Base-by-base conservation (phyloP, 1,284 basidiomycete genomes). In the Abortiporus biennis region DNA sequence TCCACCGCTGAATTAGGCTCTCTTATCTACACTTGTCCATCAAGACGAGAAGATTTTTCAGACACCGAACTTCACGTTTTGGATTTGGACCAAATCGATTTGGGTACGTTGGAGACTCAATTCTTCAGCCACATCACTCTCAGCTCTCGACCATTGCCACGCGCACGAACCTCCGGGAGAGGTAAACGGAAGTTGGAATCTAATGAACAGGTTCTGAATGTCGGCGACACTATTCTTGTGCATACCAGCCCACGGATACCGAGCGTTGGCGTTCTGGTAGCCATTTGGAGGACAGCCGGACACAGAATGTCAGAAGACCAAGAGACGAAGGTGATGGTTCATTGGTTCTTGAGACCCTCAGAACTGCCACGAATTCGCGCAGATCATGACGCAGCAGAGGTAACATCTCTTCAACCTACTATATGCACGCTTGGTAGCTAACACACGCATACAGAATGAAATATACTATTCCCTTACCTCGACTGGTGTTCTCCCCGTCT, bases 161-260 rank as follows among this genome's bases (percentile, higher is more conserved):
- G 46, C 2, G 30, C 32, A 4, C 27, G 43, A 20, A 49, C 46
- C 2, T 54, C 54, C 34, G 56, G 54, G 38, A 47, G 43, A 9
- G 40, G 31, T n/a, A 38, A 38, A 3, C 42, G 47, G 9, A 45
- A 47, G 8, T 25, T 35, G 16, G 38, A 31, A 15, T 24, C 36
- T 30, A 44, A 11, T 8, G 38, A 36, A 13, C 61, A 67, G 45
- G 49, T 49, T 4, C 85, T 74, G 52, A 53, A 50, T 4, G 56
- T 84, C 11, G 84, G 83, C 0, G 81, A 86, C 53, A 78, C 80
- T 0, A 73, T 86, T 1, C 66, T 78, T 30, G 66, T 87, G n/a
- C 65, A 71, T 34, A 80, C 80, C 0, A 66, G 68, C 27, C 57
- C 63, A n/a, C 65, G 61, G 25, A 63, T 61, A 19, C 74, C 78